Base-by-base conservation (phyloP, 768 basidiomycete genomes). In the Leccinum uliginosum region DNA sequence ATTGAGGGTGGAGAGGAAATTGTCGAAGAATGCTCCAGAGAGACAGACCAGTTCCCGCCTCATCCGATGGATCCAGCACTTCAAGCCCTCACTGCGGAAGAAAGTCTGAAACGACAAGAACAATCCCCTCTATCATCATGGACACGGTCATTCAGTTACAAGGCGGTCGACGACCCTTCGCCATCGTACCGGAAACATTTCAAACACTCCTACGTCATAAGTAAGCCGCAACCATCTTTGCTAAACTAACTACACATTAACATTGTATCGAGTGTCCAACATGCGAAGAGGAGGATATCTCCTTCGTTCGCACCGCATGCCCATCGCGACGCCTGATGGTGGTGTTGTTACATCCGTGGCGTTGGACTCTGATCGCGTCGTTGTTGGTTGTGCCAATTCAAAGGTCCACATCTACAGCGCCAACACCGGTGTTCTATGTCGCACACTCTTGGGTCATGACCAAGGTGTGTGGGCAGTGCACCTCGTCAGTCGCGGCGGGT, bases 391-490 rank as follows among this genome's bases (percentile, higher is more conserved):
- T 62, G 89, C 91, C 9, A 95, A 89, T 68, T 80, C 82, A 60
- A 84, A 85, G 59, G 87, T 98, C 47, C 89, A 93, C 64, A 78
- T 98, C 10, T 98, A 93, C 74, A 87, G 87, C 59, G 85, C 90
- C 1, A 75, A 73, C 40, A 89, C 88, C 0, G 95, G 95, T 1
- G 81, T 87, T 2, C 82, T 90, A 50, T 80, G 81, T 43, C 80
- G 88, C 51, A 91, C 90, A 0, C 81, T 98, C 2, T 77, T 83
- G 9, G 95, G 95, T 0, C 95, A 97, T 70, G 85, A 87, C 15
- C 74, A 80, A 21, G 95, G 95, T n/a, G 94, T 97, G 1, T 98
- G 95, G 95, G 87, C 89, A 14, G 83, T 97, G 14, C 83, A 86
- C 53, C 79, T 98, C 26, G 83, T 95, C 50, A 81, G 81, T 24